Evolutionary conservation across 2,329 filamentous ascomycete species (phyloP), one percentile per base, ranked within the genome.

Genomic region (Cladobotryum mycophilum): DNA sequence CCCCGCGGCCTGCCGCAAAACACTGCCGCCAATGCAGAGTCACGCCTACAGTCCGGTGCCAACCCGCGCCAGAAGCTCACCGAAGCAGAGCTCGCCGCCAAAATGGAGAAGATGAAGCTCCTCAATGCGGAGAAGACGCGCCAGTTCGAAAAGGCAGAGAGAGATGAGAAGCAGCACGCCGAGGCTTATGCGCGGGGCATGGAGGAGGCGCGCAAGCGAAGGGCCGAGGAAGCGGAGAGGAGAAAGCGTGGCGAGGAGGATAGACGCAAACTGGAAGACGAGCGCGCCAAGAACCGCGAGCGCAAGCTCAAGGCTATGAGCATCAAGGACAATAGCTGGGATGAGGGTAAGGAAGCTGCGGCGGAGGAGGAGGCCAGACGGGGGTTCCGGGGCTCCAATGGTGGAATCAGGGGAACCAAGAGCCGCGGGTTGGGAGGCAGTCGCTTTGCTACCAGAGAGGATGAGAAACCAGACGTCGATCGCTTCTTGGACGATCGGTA

Each of bases 101-200:
- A 81, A 61, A 80, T 84, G 75, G 77, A 78, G 58, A 69, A 78
- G 61, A 82, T 82, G 76, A 79, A 80, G 51, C 71, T 84, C 8
- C 62, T 80, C 1, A 72, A 74, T 0, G 78, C 76, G 0, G 80
- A 84, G 62, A 80, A 79, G 66, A 73, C 76, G 58, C 75, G 78
- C 57, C 78, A 78, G 53, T 81, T 80, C 57, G 76, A 82, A 58
- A 74, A 79, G 61, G 78, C 76, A 1, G 76, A 81, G 62, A 70
- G 73, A 54, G 80, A 83, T 58, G 71, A 80, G 65, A 74, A 71
- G 51, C 75, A 76, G 51, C 79, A 82, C 58, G 78, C 75, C 2
- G 67, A 71, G 5, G 76, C 79, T 1, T 74, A 78, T 53, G 77
- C 78, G 35, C 74, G 74, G 36, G 76, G 78, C 9, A 75, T 77